A percentile compares a stretch with the other conserved stretches of the same genome.
Evolutionary conservation across 768 basidiomycete species (phyloP).

Genomic region (Tricholoma sp.): DNA sequence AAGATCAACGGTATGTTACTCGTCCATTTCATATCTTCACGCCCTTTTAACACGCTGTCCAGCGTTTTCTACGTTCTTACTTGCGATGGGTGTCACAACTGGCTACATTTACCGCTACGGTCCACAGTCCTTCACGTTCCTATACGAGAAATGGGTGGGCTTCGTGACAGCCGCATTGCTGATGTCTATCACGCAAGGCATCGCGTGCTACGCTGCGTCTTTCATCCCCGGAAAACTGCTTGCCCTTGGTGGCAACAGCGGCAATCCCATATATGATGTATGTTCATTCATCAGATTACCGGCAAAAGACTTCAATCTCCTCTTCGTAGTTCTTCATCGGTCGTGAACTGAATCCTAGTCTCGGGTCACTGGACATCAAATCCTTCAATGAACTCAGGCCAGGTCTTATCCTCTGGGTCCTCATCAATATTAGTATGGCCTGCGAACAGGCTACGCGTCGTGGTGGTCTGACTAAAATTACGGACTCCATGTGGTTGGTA

Average conservation of each 20-base stretch:
- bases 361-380: conserved; percentile 62
- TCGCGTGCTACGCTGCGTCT: conserved; percentile 64
- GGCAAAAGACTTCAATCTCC: conserved; percentile 2
- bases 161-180: conserved; percentile 77
- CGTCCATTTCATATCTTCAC: neutral
- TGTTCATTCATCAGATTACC: conserved; percentile 23
- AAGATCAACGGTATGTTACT: conserved; percentile 83
- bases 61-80: conserved; percentile 87
- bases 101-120: conserved; percentile 75
- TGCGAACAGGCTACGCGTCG: conserved; percentile 86
- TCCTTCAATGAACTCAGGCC: conserved; percentile 86
- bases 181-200: conserved; percentile 74
- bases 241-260: conserved; percentile 90
- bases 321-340: conserved; percentile 81
- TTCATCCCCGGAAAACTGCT: conserved; percentile 69
- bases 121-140: conserved; percentile 75
- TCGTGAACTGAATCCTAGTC: conserved; percentile 88
- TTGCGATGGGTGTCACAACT: conserved; percentile 67
- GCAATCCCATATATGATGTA: conserved; percentile 87
- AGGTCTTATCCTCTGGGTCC: conserved; percentile 86
- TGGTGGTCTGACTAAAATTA: conserved; percentile 59
- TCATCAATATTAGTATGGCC: conserved; percentile 86
- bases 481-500: conserved; percentile 92
- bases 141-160: conserved; percentile 91
- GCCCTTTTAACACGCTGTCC: neutral